These are phyloP conservation scores for Cymodocea nodosa DNA, from an alignment of 116 monocot species.

Conservation along the genomic window DNA sequence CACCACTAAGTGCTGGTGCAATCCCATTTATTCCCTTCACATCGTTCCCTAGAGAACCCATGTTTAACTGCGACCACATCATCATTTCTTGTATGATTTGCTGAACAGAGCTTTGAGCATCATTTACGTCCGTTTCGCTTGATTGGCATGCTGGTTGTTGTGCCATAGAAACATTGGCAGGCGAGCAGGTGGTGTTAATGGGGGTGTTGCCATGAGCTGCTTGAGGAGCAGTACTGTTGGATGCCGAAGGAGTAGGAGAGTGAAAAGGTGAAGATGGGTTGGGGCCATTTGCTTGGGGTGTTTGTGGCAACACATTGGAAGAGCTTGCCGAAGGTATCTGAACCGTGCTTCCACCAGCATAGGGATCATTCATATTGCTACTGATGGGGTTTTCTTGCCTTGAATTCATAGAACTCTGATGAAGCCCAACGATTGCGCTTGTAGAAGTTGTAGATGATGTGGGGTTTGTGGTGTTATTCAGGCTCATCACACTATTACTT, in stretches of 20 bases:
- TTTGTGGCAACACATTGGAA: slow-evolving; percentile 38
- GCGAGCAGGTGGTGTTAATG: slow-evolving; percentile 16
- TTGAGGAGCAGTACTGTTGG: slow-evolving; percentile 21
- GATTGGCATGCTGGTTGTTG: slow-evolving; percentile 21
- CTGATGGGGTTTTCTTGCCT: slow-evolving; percentile 32
- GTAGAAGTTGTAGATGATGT: slow-evolving; percentile 17
- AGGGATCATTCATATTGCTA: slow-evolving; percentile 20
- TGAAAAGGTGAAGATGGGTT: slow-evolving; percentile 49
- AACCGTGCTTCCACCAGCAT: slow-evolving; percentile 23
- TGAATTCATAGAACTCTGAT: slow-evolving; percentile 52
- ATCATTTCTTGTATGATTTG: slow-evolving; percentile 71
- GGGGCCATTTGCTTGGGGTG: no score
- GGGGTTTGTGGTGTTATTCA: slow-evolving; percentile 29
- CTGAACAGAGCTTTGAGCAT: slow-evolving; percentile 68
- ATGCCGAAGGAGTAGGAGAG: slow-evolving; percentile 39
- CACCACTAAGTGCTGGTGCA: no score
- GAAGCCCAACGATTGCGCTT: slow-evolving; percentile 20
- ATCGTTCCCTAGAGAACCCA: no score
- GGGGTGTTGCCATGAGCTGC: slow-evolving; percentile 18
- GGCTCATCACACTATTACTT: slow-evolving; percentile 23
- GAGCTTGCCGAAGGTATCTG: slow-evolving; percentile 64
- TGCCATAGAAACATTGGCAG: slow-evolving; percentile 21
- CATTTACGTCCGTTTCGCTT: slow-evolving; percentile 37
- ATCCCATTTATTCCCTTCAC: no score
- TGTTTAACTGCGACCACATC: no score